Base-by-base conservation (phyloP, 2,329 filamentous ascomycete species). In the Onygena corvina region DNA sequence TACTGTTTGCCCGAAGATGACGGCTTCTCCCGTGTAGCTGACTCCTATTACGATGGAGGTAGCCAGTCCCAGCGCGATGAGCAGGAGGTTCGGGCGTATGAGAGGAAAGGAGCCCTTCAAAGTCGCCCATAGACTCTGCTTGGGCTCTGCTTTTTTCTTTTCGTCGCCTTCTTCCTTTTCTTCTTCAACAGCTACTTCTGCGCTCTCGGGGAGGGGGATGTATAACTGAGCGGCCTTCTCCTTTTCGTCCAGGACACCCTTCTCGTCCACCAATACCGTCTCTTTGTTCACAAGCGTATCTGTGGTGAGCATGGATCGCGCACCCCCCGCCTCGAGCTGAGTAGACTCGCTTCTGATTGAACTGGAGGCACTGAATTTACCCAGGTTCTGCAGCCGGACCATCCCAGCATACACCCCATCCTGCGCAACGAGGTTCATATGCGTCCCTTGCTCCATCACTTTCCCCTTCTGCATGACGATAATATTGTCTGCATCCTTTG, bases 1-100 rank as follows among this genome's bases (percentile, higher is more conserved):
- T 49, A 79, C 68, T 3, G 72, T 73, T 58, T 74, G 69, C 31
- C 76, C 76, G 50, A 79, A 77, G 34, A 79, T 71, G 11, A 76
- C 60, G 30, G 71, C 75, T 35, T 71, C 69, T 3, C 68, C 73
- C 9, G 72, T 71, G 58, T 74, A 77, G 1, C 74, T 71, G 4
- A 67, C 68, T n/a, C 75, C 75, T 6, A 76, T 71, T n/a, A 76
- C 60, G 35, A 67, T 57, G 2, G 74, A 68, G 3, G 67, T 68
- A 3, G 71, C 61, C 20, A 76, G 61, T 0, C 71, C 75, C 8
- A 72, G 34, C 3, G 69, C 33, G 0, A 76, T 56, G 12, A 64
- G 58, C 1, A 67, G 56, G 2, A 63, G 35, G 48, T 71, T 65
- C 1, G 67, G 69, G 14, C 71, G 66, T 5, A 72, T 53, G 40